Percentiles rank a stretch among this genome's conserved stretches.
phyloP scores from a whole-genome alignment of 1,139 yeast genomes.

The Wickerhamiella pararugosa region DNA sequence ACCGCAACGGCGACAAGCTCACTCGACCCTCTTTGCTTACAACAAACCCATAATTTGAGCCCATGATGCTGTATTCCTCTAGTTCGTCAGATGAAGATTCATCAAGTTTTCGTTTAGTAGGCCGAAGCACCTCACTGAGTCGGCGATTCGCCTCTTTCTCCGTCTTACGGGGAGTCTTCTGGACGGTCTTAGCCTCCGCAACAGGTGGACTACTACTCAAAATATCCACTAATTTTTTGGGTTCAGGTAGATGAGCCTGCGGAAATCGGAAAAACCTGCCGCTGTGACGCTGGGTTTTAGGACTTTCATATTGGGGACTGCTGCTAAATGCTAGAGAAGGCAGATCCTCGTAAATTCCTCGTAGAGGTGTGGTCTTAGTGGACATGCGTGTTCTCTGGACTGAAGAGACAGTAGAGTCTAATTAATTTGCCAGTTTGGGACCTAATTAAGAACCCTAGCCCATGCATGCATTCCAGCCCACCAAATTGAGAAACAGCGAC shows the following conservation, averaged over 20 bases:
- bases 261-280: constrained; percentile 2
- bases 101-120: constrained; percentile 1
- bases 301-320: constrained; percentile 4
- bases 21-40: constrained; percentile 6
- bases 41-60: constrained; percentile 12
- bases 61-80: constrained; percentile 8
- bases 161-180: background rate
- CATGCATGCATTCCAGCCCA: background rate
- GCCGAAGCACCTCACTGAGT: background rate
- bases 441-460: constrained; percentile 1
- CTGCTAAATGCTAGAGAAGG: constrained; percentile 5
- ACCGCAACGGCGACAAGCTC: constrained; percentile 2
- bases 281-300: background rate
- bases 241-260: constrained; percentile 1
- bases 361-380: constrained; percentile 2
- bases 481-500: too few species aligned
- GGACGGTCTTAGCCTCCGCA: background rate
- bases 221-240: constrained; percentile 1
- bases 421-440: constrained; percentile 6
- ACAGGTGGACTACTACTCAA: constrained; percentile 4
- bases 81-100: constrained; percentile 7
- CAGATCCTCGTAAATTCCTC: constrained; percentile 3
- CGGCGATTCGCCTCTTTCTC: background rate
- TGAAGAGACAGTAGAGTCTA: background rate
- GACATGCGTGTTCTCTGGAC: background rate